Base-by-base conservation (phyloP, 495 filamentous ascomycete genomes). In the Aspergillus saccharolyticus region DNA sequence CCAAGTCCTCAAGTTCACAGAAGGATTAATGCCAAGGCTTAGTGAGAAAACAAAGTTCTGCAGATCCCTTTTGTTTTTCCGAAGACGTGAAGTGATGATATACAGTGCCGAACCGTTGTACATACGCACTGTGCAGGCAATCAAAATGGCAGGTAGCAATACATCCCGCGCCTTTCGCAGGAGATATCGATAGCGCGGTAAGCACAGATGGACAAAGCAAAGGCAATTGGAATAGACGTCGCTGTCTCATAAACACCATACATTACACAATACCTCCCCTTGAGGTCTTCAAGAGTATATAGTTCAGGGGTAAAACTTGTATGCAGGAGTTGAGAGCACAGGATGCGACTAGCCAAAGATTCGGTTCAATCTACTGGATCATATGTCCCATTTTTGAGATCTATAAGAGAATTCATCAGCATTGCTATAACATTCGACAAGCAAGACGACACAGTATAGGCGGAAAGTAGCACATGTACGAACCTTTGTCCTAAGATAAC, bases 401-500 rank as follows among this genome's bases (percentile, higher is more conserved):
- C 82, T 79, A 44, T 19, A 22, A 42, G 30, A 51, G 39, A 39
- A 28, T 19, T 42, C 33, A 39, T 61, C 51, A 61, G 59, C 39
- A 30, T 59, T 46, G 53, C 42, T 49, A 8, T 52, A 14, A 18
- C 44, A 21, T 24, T 8, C 24, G 45, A 28, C 18, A 8, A 10
- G 0, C 4, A 28, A 55, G 24, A 45, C 18, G 39, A 42, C 14
- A 44, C 30, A 52, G 24, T 46, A 20, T 4, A 30, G 21, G 12
- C 18, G 30, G 57, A 21, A 50, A 56, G 42, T 48, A 48, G 49
- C 30, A 52, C 44, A 28, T 61, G 39, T 20, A 66, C 56, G 54
- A 51, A 95, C 91, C 88, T 98, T 98, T 19, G 94, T 96, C 66
- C 82, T 86, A 63, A 98, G 73, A 78, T 98, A 98, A 42, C 89